These are phyloP conservation scores for Glebionis coronaria DNA, from an alignment of 129 eudicot genomes.

Conservation along the genomic window DNA sequence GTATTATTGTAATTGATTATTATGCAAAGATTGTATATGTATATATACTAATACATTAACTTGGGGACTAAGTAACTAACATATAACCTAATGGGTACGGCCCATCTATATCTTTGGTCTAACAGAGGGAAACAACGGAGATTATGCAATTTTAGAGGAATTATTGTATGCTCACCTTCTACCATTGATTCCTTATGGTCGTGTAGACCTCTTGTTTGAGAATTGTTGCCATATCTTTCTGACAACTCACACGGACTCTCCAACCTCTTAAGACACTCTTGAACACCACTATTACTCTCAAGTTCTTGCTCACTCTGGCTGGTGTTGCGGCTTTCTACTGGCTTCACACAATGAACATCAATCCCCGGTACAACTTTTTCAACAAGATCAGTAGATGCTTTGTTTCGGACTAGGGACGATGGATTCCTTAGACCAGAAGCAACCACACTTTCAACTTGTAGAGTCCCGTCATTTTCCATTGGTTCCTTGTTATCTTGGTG, in stretches of 20 bases:
- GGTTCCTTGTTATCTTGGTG: conserved; percentile 29
- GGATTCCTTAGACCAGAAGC: conserved; percentile 26
- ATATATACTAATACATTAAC: too few species aligned
- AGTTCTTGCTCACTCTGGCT: conserved; percentile 26
- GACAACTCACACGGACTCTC: too few species aligned
- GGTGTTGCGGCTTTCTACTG: conserved; percentile 27
- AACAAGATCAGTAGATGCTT: conserved; percentile 24
- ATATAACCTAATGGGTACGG: too few species aligned
- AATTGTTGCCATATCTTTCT: conserved; percentile 15
- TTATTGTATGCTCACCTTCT: conserved; percentile 23
- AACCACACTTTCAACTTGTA: conserved; percentile 26
- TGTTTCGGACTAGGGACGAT: conserved; percentile 29
- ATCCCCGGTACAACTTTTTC: conserved; percentile 18
- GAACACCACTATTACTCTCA: conserved; percentile 18
- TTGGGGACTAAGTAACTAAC: too few species aligned
- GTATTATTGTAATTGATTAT: too few species aligned
- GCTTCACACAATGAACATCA: conserved; percentile 18
- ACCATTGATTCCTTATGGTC: conserved; percentile 23
- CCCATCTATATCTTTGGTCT: too few species aligned
- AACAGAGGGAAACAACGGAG: not conserved
- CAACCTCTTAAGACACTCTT: conserved; percentile 2
- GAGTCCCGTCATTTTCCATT: conserved; percentile 24
- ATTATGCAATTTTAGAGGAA: not conserved
- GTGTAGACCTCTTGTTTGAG: conserved; percentile 29
- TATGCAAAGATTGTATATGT: too few species aligned